Base-by-base conservation (phyloP, 1,284 basidiomycete species). In the Chondrostereum purpureum region DNA sequence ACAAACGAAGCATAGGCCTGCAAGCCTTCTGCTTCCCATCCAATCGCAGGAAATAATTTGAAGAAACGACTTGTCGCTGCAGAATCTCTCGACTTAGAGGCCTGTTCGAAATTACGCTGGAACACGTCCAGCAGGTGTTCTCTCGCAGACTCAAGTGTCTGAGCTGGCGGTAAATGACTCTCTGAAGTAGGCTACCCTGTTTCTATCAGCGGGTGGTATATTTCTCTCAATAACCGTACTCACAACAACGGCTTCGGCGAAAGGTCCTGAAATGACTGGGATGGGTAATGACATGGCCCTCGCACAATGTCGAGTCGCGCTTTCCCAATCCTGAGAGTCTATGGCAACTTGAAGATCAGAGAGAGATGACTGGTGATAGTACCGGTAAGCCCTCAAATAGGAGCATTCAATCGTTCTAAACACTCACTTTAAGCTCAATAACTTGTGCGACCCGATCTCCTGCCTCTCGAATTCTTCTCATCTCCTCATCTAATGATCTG, bases 31-130 rank as follows among this genome's bases (percentile, higher is more conserved):
- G 76, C 70, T 61, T 91, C 85, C 78, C 82, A 88, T 12, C 92
- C 92, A 42, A 99, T 91, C 1, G 84, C 83, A 2, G 96, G 95
- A 65, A 99, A 98, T 1, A 99, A 73, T 60, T 96, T 93, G 75
- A 99, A 98, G 68, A 92, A 99, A 4, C 94, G 80, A 53, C 85
- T 94, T 1, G 92, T 96, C 12, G 87, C 84, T 17, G 83, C 83
- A 40, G 92, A 87, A 65, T 94, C 92, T 37, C 86, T 77, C 4
- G 78, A 76, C 5, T 74, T 75, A 1, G 91, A 89, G 3, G 90
- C 89, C 49, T 83, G 75, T 42, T 80, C 73, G 58, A 99, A 99
- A 43, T 88, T 80, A 8, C 69, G 70, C 14, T 77, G 75, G 64
- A 98, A 98, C 27, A 88, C 81, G 4, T 74, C 65, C 11, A 99